Base-by-base conservation (phyloP, 768 basidiomycete species). In the Naganishia antarctica region DNA sequence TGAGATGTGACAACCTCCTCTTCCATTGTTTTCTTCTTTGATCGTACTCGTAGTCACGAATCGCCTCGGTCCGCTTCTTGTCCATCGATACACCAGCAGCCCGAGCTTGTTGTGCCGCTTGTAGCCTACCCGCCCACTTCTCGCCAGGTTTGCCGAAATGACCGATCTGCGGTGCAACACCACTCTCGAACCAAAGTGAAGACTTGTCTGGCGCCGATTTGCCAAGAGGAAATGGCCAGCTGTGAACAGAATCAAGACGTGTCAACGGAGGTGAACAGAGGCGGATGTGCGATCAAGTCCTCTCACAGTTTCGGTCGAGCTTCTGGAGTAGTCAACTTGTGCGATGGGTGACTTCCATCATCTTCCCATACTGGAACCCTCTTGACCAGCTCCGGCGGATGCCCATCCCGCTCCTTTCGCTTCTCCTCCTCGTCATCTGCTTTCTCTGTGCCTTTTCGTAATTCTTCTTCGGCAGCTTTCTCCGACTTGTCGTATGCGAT, bases 211-310 rank as follows among this genome's bases (percentile, higher is more conserved):
- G 23, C 1, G 51, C 51, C 0, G 61, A 37, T 53, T 67, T 67
- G 25, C 66, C 66, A 13, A 67, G 61, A 25, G 66, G 66, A 32
- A 67, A 67, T 12, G 66, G 66, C 45, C 62, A 67, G 44, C 66
- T 67, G 23, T 47, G 23, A 41, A 16, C 1, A 49, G 47, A 28
- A 28, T 49, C 18, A 49, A 13, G 7, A 9, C 3, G 13, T 16
- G 18, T 49, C 4, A 21, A 25, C 16, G 4, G 11, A 49, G 13
- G 23, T 6, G 25, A 49, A 4, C 6, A 2, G 31, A 16, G 47
- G 31, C 7, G 16, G 31, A 4, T n/a, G 4, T 26, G 29, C 26
- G 53, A 57, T 28, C 4, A 32, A 25, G 16, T 16, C n/a, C 2
- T 31, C 64, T 65, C n/a, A 63, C 66, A 67, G 51, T 45, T 43